Evolutionary conservation across 345 rosid species (phyloP).

Genomic region (Salix purpurea): DNA sequence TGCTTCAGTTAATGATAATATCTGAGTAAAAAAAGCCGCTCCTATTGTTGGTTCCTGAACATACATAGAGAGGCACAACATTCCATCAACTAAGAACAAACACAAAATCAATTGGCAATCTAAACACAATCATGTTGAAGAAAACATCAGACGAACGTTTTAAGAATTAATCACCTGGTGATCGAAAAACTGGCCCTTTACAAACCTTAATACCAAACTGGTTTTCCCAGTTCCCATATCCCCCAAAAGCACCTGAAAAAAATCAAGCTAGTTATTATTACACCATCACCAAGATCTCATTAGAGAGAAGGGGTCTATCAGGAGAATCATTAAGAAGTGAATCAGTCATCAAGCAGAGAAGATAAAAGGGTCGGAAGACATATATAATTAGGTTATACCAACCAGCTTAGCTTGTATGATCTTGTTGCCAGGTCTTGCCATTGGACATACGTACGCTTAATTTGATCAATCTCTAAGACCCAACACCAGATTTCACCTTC

Average conservation of each 20-base stretch:
- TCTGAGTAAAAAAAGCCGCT: slow-evolving; percentile 51
- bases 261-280: neutral
- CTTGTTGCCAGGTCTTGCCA: slow-evolving; percentile 46
- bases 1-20: slow-evolving; percentile 40
- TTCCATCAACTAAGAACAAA: neutral
- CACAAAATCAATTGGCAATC: neutral
- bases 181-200: slow-evolving; percentile 60
- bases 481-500: no score
- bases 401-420: slow-evolving; percentile 53
- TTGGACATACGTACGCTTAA: slow-evolving; percentile 6
- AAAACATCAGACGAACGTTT: neutral
- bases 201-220: slow-evolving; percentile 57
- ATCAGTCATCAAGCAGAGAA: neutral
- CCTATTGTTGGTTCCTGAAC: slow-evolving; percentile 48
- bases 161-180: slow-evolving; percentile 36
- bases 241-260: slow-evolving; percentile 55
- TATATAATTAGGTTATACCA: slow-evolving; percentile 45
- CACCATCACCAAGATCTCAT: no score
- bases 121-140: neutral
- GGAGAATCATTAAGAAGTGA: neutral
- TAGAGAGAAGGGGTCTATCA: no score
- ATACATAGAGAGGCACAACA: neutral
- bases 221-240: slow-evolving; percentile 74
- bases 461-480: no score
- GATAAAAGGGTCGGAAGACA: slow-evolving; percentile 26